Conservation (phyloP, 805 yeast genomes). For the Starmerella stigmatis region DNA sequence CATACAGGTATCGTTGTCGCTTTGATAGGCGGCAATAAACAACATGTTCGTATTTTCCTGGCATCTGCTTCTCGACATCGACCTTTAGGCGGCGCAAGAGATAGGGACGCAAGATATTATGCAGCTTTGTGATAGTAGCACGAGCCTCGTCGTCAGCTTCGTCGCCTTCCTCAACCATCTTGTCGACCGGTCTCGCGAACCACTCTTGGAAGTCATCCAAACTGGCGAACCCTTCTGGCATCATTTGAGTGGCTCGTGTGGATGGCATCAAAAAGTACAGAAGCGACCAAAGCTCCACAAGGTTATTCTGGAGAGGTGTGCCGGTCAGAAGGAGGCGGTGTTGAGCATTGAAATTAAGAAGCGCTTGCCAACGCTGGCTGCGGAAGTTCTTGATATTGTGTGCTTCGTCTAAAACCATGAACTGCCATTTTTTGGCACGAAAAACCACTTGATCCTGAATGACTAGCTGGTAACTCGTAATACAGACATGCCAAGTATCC, state of each 20-base stretch:
- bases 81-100: constrained; percentile 81
- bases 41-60: constrained; percentile 91
- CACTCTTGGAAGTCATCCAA: constrained; percentile 92
- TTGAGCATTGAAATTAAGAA: constrained; percentile 85
- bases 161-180: constrained; percentile 70
- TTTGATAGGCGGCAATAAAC: constrained; percentile 85
- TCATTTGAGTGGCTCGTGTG: constrained; percentile 42
- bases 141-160: constrained; percentile 60
- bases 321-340: constrained; percentile 84
- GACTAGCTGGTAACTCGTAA: constrained; percentile 94
- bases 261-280: constrained; percentile 94
- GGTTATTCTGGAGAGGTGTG: constrained; percentile 91
- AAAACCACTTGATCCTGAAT: constrained; percentile 94
- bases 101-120: constrained; percentile 89
- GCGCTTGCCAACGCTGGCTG: constrained; percentile 94
- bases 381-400: constrained; percentile 94
- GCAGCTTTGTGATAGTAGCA: constrained; percentile 76
- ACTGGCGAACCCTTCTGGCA: constrained; percentile 95
- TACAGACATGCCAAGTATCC: constrained; percentile 91
- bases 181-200: constrained; percentile 97
- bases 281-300: constrained; percentile 92
- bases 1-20: constrained; percentile 82
- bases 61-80: constrained; percentile 98
- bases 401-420: constrained; percentile 96
- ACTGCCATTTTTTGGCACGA: constrained; percentile 85